A percentile compares a stretch with the other conserved stretches of the same genome.
Evolutionary conservation across 129 eudicot genomes (phyloP).

Genomic region (Sambucus nigra): DNA sequence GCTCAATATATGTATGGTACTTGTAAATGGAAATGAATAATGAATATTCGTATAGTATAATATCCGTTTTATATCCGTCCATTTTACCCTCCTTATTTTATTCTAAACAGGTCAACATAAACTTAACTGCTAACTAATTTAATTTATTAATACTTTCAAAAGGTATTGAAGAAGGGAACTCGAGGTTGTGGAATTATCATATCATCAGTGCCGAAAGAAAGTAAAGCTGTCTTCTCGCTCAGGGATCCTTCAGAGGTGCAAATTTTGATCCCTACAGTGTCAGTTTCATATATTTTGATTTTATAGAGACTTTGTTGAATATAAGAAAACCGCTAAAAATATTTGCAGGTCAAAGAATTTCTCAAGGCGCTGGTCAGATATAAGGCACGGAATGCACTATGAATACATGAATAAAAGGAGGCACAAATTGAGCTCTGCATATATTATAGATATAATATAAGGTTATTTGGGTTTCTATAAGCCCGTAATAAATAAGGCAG

Average conservation of each 20-base stretch:
- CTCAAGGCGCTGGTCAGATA: conserved; percentile 45
- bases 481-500: no score
- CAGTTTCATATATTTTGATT: not conserved
- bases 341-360: conserved; percentile 46
- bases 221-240: conserved; percentile 51
- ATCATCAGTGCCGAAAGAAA: conserved; percentile 52
- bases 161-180: conserved; percentile 57
- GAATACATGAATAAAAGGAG: no score
- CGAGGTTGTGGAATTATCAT: conserved; percentile 57
- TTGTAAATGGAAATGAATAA: no score
- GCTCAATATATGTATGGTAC: not conserved
- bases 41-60: no score
- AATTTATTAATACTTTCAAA: not conserved
- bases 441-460: no score
- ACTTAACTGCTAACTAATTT: no score
- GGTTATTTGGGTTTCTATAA: no score
- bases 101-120: no score
- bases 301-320: not conserved
- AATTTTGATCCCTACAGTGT: not conserved
- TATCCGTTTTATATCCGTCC: no score
- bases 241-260: conserved; percentile 57
- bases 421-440: no score
- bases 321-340: no score
- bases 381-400: conserved; percentile 19
- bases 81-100: no score